These are phyloP conservation scores for Moniliophthora roreri DNA, from an alignment of 1,284 basidiomycete genomes.

Conservation along the genomic window DNA sequence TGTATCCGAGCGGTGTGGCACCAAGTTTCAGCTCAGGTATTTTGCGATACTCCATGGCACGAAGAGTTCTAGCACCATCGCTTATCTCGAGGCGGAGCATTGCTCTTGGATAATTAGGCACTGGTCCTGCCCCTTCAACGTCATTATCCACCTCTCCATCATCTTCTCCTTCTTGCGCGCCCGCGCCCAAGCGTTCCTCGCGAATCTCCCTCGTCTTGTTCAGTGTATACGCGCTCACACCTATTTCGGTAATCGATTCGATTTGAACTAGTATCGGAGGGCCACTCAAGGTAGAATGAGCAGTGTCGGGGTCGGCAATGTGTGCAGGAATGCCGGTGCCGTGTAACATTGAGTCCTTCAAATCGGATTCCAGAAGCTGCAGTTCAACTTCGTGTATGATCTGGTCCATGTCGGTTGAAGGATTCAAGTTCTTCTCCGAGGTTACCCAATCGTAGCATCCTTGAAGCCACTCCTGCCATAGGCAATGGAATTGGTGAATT, in stretches of 20 bases:
- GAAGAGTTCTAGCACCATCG: slow-evolving; percentile 60
- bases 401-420: slow-evolving; percentile 42
- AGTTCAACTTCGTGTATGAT: slow-evolving; percentile 53
- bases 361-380: slow-evolving; percentile 71
- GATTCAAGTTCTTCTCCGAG: slow-evolving; percentile 45
- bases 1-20: slow-evolving; percentile 68
- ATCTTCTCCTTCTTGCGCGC: slow-evolving; percentile 50
- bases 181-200: slow-evolving; percentile 55
- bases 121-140: slow-evolving; percentile 57
- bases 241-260: slow-evolving; percentile 71
- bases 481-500: slow-evolving; percentile 5
- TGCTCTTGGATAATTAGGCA: slow-evolving; percentile 71
- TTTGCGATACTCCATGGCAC: slow-evolving; percentile 68
- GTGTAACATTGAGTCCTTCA: slow-evolving; percentile 64
- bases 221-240: slow-evolving; percentile 66
- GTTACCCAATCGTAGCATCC: slow-evolving; percentile 67
- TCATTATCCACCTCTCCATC: slow-evolving; percentile 59
- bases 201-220: slow-evolving; percentile 63
- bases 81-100: slow-evolving; percentile 69
- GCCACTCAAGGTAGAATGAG: slow-evolving; percentile 33
- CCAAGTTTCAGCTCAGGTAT: slow-evolving; percentile 63
- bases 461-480: slow-evolving; percentile 65
- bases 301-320: slow-evolving; percentile 35
- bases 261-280: slow-evolving; percentile 68
- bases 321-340: slow-evolving; percentile 64